Conservation (phyloP, 1,139 yeast species). For the Suhomyces atakaporum region DNA sequence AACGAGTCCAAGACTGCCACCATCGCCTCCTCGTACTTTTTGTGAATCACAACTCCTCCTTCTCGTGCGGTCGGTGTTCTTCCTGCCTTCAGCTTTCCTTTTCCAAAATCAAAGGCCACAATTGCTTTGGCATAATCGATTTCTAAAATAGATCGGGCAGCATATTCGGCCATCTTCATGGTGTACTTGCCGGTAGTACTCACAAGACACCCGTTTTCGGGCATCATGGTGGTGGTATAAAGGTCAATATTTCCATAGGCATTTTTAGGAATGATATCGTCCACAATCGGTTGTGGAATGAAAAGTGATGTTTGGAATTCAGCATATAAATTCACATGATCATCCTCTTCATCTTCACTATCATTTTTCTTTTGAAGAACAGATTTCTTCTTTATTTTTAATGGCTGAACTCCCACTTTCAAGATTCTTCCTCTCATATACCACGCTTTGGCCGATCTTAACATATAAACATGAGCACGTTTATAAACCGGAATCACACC, state of each 20-base stretch:
- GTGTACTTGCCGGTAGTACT: conserved; percentile 25
- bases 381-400: conserved; percentile 41
- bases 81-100: conserved; percentile 14
- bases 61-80: conserved; percentile 62
- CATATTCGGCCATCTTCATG: conserved; percentile 57
- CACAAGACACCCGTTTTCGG: conserved; percentile 73
- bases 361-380: conserved; percentile 14
- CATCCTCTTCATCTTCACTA: conserved; percentile 51
- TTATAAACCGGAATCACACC: conserved; percentile 60
- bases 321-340: conserved; percentile 61
- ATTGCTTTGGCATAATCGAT: conserved; percentile 89
- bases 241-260: conserved; percentile 82
- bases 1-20: conserved; percentile 56
- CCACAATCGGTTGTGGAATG: conserved; percentile 61
- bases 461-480: conserved; percentile 60
- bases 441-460: conserved; percentile 85
- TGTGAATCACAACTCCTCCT: conserved; percentile 76
- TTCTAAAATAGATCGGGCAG: conserved; percentile 62
- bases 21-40: conserved; percentile 67
- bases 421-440: conserved; percentile 76
- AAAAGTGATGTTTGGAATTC: conserved; percentile 74
- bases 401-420: conserved; percentile 68
- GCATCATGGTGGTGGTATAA: conserved; percentile 77
- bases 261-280: conserved; percentile 74
- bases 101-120: conserved; percentile 74